Percentiles rank a stretch among this genome's conserved stretches.
phyloP scores from a whole-genome alignment of 2,329 filamentous ascomycete genomes.

The Penicillium sclerotigenum region DNA sequence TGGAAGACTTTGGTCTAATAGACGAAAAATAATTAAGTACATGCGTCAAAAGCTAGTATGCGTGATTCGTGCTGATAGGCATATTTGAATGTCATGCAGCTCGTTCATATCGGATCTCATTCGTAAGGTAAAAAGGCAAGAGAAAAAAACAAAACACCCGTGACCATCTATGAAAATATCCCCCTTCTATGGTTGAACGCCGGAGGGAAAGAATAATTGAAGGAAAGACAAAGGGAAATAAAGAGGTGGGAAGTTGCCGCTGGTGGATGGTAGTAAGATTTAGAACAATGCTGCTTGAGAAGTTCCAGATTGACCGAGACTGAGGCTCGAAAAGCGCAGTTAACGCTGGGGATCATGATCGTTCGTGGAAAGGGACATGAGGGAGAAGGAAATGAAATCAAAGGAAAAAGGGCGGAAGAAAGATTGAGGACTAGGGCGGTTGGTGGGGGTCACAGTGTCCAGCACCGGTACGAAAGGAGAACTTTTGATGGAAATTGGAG shows the following conservation, averaged over 20 bases:
- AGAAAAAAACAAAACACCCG: background rate
- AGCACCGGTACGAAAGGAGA: slow-evolving; percentile 13
- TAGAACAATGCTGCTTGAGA: background rate
- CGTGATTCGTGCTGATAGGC: slow-evolving; percentile 16
- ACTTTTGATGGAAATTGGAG: slow-evolving; percentile 4
- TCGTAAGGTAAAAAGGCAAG: background rate
- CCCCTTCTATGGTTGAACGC: slow-evolving; percentile 20
- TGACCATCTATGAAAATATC: slow-evolving; percentile 3
- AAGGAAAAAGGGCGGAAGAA: background rate
- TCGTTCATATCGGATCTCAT: background rate
- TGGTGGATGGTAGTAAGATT: background rate
- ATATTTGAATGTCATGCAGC: slow-evolving; percentile 1
- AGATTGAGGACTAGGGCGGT: background rate
- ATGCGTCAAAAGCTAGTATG: background rate
- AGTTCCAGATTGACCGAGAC: background rate
- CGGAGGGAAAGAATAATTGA: slow-evolving; percentile 2
- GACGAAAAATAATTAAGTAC: slow-evolving; percentile 2
- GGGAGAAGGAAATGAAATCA: background rate
- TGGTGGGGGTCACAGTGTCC: slow-evolving; percentile 12
- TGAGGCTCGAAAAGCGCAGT: background rate
- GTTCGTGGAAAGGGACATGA: background rate
- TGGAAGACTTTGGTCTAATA: background rate
- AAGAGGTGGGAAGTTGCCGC: background rate
- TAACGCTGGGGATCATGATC: background rate
- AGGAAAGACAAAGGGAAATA: slow-evolving; percentile 13